These are phyloP conservation scores for Mycena venus DNA, from an alignment of 768 basidiomycete species.

Conservation along the genomic window DNA sequence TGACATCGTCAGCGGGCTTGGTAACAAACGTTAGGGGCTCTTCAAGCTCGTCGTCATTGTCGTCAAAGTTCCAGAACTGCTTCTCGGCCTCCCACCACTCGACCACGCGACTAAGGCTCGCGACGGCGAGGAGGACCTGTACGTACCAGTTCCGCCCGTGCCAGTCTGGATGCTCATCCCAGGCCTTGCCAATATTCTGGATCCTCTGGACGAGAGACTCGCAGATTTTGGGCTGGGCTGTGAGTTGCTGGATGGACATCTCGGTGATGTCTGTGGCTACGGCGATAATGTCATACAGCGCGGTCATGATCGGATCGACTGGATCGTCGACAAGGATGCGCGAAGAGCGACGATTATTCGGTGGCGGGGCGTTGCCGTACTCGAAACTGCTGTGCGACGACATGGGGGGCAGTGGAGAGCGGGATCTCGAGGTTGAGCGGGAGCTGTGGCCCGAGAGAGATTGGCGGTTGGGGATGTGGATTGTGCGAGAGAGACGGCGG, in stretches of 20 bases:
- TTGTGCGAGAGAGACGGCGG: slow-evolving; percentile 87
- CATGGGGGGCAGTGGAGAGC: slow-evolving; percentile 88
- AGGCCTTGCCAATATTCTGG: slow-evolving; percentile 91
- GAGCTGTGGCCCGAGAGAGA: slow-evolving; percentile 86
- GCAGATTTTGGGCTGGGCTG: slow-evolving; percentile 86
- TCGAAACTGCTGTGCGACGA: slow-evolving; percentile 78
- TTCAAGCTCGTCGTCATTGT: slow-evolving; percentile 89
- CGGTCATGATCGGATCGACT: slow-evolving; percentile 89
- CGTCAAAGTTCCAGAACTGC: slow-evolving; percentile 99
- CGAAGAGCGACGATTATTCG: slow-evolving; percentile 80
- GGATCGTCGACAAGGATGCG: slow-evolving; percentile 89
- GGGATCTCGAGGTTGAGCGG: slow-evolving; percentile 93
- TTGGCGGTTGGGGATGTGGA: slow-evolving; percentile 79
- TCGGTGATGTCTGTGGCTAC: slow-evolving; percentile 95
- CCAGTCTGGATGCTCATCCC: slow-evolving; percentile 99
- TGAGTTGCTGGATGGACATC: slow-evolving; percentile 89
- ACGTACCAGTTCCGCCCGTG: slow-evolving; percentile 99
- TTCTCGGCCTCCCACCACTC: slow-evolving; percentile 99
- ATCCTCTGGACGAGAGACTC: slow-evolving; percentile 91
- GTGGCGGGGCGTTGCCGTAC: slow-evolving; percentile 52
- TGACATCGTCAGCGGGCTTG: slow-evolving; percentile 81
- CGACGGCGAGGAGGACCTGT: slow-evolving; percentile 94
- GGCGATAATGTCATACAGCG: slow-evolving; percentile 91
- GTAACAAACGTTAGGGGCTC: slow-evolving; percentile 95
- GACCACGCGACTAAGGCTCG: slow-evolving; percentile 94